Percentiles rank a stretch among this genome's conserved stretches.
Conservation (phyloP, 208 protist genomes). For the Leishmania lainsoni region DNA sequence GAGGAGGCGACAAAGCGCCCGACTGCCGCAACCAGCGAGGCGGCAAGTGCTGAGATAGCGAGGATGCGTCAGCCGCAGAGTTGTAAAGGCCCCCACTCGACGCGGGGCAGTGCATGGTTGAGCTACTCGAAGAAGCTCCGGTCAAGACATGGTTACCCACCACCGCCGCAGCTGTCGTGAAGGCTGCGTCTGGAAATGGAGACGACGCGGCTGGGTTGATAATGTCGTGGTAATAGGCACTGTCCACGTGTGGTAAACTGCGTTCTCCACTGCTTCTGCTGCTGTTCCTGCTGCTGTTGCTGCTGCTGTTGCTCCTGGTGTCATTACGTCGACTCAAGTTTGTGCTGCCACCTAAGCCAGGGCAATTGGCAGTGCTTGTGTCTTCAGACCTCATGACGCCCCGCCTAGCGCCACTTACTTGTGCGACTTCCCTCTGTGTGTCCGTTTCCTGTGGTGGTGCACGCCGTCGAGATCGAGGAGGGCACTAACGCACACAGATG, state of each 20-base stretch:
- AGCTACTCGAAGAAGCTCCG: not conserved
- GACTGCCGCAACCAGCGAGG: not conserved
- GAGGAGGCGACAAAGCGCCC: no score
- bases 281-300: not conserved
- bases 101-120: not conserved
- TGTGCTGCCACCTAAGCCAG: not conserved
- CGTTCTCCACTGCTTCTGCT: not conserved
- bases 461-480: not conserved
- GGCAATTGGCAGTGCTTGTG: not conserved
- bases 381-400: not conserved
- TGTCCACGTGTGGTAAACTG: constrained; percentile 6
- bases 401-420: not conserved
- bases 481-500: not conserved
- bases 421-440: not conserved
- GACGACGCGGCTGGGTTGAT: constrained; percentile 7
- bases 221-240: constrained; percentile 26
- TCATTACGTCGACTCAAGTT: not conserved
- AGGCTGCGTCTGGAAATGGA: not conserved
- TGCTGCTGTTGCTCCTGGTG: not conserved
- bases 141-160: not conserved
- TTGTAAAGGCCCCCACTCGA: not conserved
- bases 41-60: not conserved
- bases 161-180: not conserved
- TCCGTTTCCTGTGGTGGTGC: not conserved
- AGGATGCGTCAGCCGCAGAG: not conserved